Conservation (phyloP, 257 asterid genomes). For the Sherardia arvensis region DNA sequence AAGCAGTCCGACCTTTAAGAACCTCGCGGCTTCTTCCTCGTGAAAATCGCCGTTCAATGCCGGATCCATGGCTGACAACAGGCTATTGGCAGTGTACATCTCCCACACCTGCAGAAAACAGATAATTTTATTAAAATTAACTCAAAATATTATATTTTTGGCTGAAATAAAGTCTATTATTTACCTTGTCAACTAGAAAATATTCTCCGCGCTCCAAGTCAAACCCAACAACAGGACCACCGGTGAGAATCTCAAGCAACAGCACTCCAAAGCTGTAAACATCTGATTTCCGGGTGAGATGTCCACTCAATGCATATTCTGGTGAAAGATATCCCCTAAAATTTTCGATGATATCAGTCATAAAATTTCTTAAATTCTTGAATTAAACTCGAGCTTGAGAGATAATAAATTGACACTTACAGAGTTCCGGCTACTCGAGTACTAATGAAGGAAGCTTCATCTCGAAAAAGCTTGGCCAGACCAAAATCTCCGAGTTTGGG, state of each 20-base stretch:
- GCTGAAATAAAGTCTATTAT: neutral
- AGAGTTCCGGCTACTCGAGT: conserved; percentile 85
- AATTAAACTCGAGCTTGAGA: neutral
- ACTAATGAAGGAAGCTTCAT: conserved; percentile 49
- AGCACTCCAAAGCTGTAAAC: conserved; percentile 81
- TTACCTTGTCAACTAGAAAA: conserved; percentile 66
- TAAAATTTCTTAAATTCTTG: neutral
- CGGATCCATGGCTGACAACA: conserved; percentile 41
- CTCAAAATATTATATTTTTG: neutral
- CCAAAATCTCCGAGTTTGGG: conserved; percentile 83
- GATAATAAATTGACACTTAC: conserved; percentile 33
- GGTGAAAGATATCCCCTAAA: conserved; percentile 77
- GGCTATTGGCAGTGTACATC: conserved; percentile 32
- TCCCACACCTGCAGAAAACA: conserved; percentile 56
- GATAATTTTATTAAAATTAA: no score
- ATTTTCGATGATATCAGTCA: neutral
- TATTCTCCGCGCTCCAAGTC: conserved; percentile 60
- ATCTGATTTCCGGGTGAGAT: conserved; percentile 64
- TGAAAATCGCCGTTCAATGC: conserved; percentile 35
- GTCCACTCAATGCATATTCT: conserved; percentile 75
- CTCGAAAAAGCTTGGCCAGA: conserved; percentile 56
- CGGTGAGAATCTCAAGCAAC: conserved; percentile 54
- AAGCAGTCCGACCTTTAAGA: conserved; percentile 57
- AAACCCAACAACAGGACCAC: conserved; percentile 45
- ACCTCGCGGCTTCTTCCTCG: conserved; percentile 39